phyloP scores from a whole-genome alignment of 179 eudicot species.

The Silene noctiflora region DNA sequence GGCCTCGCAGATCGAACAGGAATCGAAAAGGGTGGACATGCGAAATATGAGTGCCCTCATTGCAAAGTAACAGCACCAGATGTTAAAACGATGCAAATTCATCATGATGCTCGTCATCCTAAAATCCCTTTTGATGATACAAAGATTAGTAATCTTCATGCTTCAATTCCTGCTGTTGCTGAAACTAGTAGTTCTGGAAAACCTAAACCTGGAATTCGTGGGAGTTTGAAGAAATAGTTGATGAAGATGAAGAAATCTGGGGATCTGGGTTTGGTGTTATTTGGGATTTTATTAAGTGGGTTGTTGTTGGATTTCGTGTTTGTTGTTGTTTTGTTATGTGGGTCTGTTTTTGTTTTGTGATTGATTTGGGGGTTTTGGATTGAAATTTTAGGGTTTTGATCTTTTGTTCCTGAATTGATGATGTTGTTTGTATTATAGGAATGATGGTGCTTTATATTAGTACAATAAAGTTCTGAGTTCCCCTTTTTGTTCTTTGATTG shows the following conservation, averaged over 20 bases:
- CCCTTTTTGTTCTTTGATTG: background rate
- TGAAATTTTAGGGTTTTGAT: constrained; percentile 1
- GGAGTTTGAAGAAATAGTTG: constrained; percentile 70
- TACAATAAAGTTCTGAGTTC: constrained; percentile 1
- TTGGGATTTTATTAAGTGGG: constrained; percentile 4
- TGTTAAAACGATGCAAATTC: constrained; percentile 79
- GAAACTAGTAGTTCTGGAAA: constrained; percentile 13
- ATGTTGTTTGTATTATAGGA: background rate
- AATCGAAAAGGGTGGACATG: constrained; percentile 75
- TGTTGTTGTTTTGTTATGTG: constrained; percentile 4
- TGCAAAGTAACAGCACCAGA: constrained; percentile 87
- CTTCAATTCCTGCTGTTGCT: constrained; percentile 15
- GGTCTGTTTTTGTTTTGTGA: background rate
- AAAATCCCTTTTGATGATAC: constrained; percentile 77
- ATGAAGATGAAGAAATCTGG: background rate
- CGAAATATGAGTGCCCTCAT: constrained; percentile 75
- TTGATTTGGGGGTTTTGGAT: constrained; percentile 7
- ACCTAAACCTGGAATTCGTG: constrained; percentile 74
- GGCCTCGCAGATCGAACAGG: constrained; percentile 72
- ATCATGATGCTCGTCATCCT: constrained; percentile 86
- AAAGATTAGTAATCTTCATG: constrained; percentile 66
- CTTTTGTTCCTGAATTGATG: background rate
- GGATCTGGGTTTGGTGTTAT: constrained; percentile 3
- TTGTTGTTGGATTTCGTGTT: background rate
- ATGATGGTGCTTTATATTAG: background rate